Conservation (phyloP, 129 eudicot genomes). For the Oenanthe sinensis region DNA sequence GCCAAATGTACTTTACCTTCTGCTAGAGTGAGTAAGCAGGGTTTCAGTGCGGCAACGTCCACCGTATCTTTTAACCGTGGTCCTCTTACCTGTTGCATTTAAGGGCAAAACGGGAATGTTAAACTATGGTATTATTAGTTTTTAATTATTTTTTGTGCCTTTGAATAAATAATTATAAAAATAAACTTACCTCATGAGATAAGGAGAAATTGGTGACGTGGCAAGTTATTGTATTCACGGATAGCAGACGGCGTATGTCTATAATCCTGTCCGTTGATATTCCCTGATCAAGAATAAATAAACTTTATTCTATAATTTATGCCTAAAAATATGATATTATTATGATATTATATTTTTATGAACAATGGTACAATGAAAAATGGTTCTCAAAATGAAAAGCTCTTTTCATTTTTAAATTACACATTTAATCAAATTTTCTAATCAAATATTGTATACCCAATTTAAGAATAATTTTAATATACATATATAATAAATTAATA, state of each 20-base stretch:
- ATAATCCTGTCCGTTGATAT: constrained; percentile 92
- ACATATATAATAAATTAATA: too few relatives aligned
- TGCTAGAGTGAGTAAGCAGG: constrained; percentile 59
- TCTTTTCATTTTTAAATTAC: too few relatives aligned
- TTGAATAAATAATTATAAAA: not conserved
- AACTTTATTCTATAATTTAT: not conserved
- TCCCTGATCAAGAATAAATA: constrained; percentile 40
- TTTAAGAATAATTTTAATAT: too few relatives aligned
- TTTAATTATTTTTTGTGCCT: too few relatives aligned
- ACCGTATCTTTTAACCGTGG: constrained; percentile 82
- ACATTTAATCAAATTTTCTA: too few relatives aligned
- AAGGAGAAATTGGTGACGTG: constrained; percentile 71
- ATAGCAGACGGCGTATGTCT: constrained; percentile 75
- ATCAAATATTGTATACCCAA: too few relatives aligned
- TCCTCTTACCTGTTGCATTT: constrained; percentile 56
- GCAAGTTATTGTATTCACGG: constrained; percentile 58
- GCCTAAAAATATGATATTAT: too few relatives aligned
- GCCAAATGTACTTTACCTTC: constrained; percentile 41
- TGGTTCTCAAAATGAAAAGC: too few relatives aligned
- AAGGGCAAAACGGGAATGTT: constrained; percentile 5
- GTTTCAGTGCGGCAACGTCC: constrained; percentile 88
- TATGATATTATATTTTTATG: too few relatives aligned
- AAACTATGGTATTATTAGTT: not conserved
- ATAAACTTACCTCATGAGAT: constrained; percentile 67
- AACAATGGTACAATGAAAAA: too few relatives aligned